These are phyloP conservation scores for Ustilago sp. DNA, from an alignment of 1,284 basidiomycete genomes.

Conservation along the genomic window DNA sequence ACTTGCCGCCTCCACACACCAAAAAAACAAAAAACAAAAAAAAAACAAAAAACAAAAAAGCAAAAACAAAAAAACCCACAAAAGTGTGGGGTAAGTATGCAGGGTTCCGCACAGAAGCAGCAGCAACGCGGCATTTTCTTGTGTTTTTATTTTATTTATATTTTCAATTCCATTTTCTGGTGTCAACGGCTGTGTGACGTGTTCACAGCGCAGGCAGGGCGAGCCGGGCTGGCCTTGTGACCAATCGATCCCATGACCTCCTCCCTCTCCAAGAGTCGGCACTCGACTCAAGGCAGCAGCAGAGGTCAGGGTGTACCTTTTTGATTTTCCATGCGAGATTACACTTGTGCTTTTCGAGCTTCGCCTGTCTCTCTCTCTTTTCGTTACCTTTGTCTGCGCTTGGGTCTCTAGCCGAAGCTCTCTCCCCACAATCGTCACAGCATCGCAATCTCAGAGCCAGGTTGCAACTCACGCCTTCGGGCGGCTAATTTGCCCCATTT, in stretches of 20 bases:
- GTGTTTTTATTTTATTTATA: slow-evolving; percentile 4
- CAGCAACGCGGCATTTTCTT: slow-evolving; percentile 2
- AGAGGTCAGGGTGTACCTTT: background rate
- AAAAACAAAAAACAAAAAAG: too few relatives aligned
- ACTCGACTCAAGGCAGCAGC: background rate
- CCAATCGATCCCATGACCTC: slow-evolving; percentile 23
- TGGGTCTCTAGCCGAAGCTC: background rate
- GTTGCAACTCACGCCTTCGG: background rate
- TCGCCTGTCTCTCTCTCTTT: background rate
- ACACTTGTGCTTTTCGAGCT: slow-evolving; percentile 4
- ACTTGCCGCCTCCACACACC: slow-evolving; percentile 7
- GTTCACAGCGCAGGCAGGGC: background rate
- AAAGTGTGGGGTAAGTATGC: slow-evolving; percentile 48
- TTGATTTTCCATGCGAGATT: slow-evolving; percentile 26
- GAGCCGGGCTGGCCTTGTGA: slow-evolving; percentile 20
- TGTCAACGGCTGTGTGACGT: slow-evolving; percentile 17
- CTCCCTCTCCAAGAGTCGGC: background rate
- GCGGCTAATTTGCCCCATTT: background rate
- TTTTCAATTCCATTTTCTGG: background rate
- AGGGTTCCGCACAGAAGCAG: slow-evolving; percentile 25
- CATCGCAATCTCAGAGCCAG: background rate
- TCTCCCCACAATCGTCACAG: slow-evolving; percentile 4
- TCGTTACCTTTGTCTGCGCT: background rate
- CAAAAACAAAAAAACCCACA: background rate
- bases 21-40: background rate